phyloP scores from a whole-genome alignment of 805 yeast genomes.

The Metschnikowia santaceciliae region DNA sequence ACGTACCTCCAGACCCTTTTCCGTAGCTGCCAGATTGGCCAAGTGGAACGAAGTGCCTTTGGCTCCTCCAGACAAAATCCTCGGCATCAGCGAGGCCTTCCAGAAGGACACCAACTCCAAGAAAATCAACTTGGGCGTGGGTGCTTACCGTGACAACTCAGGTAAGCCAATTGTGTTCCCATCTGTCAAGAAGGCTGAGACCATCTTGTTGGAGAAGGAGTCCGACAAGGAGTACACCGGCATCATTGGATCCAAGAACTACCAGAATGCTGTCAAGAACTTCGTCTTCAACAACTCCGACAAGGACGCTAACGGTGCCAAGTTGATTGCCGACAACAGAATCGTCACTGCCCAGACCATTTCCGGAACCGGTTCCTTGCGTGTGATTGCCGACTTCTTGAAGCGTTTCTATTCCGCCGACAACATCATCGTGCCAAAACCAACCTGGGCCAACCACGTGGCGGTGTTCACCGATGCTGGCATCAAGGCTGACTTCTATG shows the following conservation, averaged over 20 bases:
- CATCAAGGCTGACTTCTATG: conserved; percentile 55
- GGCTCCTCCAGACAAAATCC: conserved; percentile 81
- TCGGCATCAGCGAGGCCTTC: conserved; percentile 74
- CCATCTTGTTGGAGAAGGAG: conserved; percentile 42
- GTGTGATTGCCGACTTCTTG: conserved; percentile 79
- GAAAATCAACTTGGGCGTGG: conserved; percentile 70
- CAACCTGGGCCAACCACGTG: conserved; percentile 93
- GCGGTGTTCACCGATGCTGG: conserved; percentile 78
- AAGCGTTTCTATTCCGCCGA: conserved; percentile 51
- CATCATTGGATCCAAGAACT: conserved; percentile 72
- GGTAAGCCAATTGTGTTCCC: conserved; percentile 92
- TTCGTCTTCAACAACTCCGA: conserved; percentile 63
- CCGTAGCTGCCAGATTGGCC: conserved; percentile 17
- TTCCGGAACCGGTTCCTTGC: conserved; percentile 93
- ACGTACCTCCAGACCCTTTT: conserved; percentile 16
- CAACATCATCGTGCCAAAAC: conserved; percentile 71
- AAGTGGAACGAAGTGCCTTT: conserved; percentile 38
- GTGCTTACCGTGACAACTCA: conserved; percentile 86
- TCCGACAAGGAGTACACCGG: conserved; percentile 83
- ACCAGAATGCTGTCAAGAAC: conserved; percentile 61
- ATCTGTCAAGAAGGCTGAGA: conserved; percentile 64
- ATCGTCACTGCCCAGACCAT: conserved; percentile 84
- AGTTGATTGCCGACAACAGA: conserved; percentile 56
- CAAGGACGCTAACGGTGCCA: conserved; percentile 50
- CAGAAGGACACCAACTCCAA: conserved; percentile 56